Evolutionary conservation across 495 filamentous ascomycete species (phyloP), one percentile per base, ranked within the genome.

Genomic region (Rusavskia elegans): DNA sequence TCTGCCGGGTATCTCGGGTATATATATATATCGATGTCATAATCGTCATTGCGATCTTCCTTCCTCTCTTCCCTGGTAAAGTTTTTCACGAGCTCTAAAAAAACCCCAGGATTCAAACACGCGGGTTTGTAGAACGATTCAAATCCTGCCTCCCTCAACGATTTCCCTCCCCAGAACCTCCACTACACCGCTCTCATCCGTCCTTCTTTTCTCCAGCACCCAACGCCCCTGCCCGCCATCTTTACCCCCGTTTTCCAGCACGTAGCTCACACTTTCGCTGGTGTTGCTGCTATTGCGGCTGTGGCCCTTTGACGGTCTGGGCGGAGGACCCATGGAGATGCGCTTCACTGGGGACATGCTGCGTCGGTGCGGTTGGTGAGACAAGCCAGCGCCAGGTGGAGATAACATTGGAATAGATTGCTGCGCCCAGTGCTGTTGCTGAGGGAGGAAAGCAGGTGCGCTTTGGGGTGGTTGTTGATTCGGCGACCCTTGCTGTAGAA

Each of bases 181-280:
- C 27, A 75, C 63, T 57, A 74, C 74, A 2, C 76, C 77, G 45
- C 62, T 69, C 56, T 79, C 75, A 4, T 59, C 64, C 5, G 72
- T 75, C 46, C 76, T 64, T 32, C 76, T 65, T 48, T 75, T 67
- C 62, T 81, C 78, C 40, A 79, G 62, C 3, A 79, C 68, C 78
- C 78, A 80, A 48, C 72, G 64, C 6, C 61, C 69, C 51, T 71
- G 71, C 21, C 70, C 71, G 20, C 64, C 64, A 16, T 72, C 69
- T 42, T 42, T 13, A 19, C 71, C n/a, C 57, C 55, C 54, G 72
- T 73, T 51, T 71, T 42, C 40, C 8, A 42, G 69, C 20, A 64
- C 63, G 55, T 82, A 82, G 45, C 75, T 78, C 30, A 82, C 75
- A 49, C 77, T 79, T 49, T 75, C 76, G 10, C 72, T 68, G 20